Base-by-base conservation (phyloP, 2,329 filamentous ascomycete species). In the Epichloe uncinata region DNA sequence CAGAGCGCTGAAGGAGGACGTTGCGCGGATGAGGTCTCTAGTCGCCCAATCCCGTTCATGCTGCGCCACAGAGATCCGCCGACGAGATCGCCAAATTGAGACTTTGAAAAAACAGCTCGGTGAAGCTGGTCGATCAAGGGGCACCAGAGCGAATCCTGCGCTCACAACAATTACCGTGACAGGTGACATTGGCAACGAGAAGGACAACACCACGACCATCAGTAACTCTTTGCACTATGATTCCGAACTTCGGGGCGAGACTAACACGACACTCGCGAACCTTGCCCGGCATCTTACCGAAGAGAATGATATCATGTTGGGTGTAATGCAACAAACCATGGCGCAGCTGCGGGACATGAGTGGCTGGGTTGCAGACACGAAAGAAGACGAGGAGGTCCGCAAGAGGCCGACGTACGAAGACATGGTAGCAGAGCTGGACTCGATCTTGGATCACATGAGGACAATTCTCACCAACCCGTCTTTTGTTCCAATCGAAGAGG, bases 401-500 rank as follows among this genome's bases (percentile, higher is more conserved):
- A 63, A 60, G 52, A 67, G 69, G 26, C 66, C 67, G 33, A 66
- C 63, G 43, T 71, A 71, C 42, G 72, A 87, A 57, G 85, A 90
- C 42, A 76, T 97, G 53, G 80, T 84, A 0, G 63, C 69, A 8
- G 85, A 94, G 55, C 79, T 96, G 68, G 83, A 90, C 48, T 72
- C 72, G 6, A 82, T 95, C 9, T 74, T 97, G 53, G 81, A 85
- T 35, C 88, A 95, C 61, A 77, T 98, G 55, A 79, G 85, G 56
- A 84, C 78, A 2, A 79, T 98, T 37, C 73, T 98, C 42, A 96
- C 89, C 8, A 97, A 97, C 61, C 93, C 93, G 1, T 95, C 90
- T 2, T 98, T 97, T 63, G 93, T 96, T 13, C 87, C 91, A 0
- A 80, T 97, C 20, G 93, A 97, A 59, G 93, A 97, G 64, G 88